Evolutionary conservation across 371 early-diverging fungal species (phyloP), one percentile per base, ranked within the genome.

Genomic region (Mucor mucedo): DNA sequence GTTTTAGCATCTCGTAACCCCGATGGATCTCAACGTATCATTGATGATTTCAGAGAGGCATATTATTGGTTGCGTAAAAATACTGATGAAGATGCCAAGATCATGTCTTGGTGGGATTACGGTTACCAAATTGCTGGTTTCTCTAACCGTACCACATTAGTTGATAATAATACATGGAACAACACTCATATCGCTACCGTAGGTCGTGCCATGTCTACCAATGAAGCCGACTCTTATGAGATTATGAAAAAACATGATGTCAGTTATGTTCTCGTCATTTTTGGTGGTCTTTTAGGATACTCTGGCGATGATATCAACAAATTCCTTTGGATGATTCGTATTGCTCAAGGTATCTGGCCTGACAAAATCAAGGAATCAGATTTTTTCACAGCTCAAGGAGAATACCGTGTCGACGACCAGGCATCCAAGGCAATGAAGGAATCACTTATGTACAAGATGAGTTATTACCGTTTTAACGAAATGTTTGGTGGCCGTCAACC

Each of bases 131-230:
- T 99, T 68, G 96, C 99, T 0, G 99, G 99, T 40, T 96, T 99
- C 95, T 92, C 99, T 30, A 93, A 98, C 73, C 89, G 99, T 33
- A 92, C 97, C 0, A 95, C 95, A 0, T 79, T 99, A 30, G 99
- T 99, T 27, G 99, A 99, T 82, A 99, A 99, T 89, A 99, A 99
- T 78, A 99, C 99, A 1, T 99, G 99, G 98, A 99, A 99, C 87
- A 99, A 98, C 84, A 97, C 98, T 3, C 98, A 98, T 69, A 99
- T 99, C 74, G 98, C 99, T 9, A 98, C 99, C 2, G 99, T 99
- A 11, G 99, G 99, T 45, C 91, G 91, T 68, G 95, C 95, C 53
- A 89, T 99, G 92, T 86, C 97, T 0, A 90, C 90, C 30, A 78
- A 87, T 32, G 99, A 99, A 74, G 93, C 95, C 27, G 92, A 89